Conservation (phyloP, 306 rosid species). For the Cucumis hystrix region DNA sequence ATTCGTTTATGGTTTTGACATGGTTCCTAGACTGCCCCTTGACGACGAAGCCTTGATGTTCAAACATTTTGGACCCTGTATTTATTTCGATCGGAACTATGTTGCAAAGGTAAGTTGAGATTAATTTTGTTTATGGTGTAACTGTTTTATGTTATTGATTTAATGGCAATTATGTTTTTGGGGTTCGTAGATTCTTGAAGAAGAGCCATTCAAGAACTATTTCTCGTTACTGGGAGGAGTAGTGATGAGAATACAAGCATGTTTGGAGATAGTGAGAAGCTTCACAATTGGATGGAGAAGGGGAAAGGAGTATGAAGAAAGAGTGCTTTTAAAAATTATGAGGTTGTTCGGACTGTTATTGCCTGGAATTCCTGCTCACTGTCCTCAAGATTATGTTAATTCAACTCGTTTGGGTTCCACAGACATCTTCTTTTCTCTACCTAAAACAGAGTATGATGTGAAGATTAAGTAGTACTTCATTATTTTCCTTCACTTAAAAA, state of each 20-base stretch:
- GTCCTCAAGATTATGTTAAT: slow-evolving; percentile 47
- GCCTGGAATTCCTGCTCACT: slow-evolving; percentile 59
- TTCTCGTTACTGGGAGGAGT: slow-evolving; percentile 37
- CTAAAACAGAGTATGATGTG: background rate
- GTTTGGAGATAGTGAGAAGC: slow-evolving; percentile 20
- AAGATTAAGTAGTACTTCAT: background rate
- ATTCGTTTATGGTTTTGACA: slow-evolving; percentile 38
- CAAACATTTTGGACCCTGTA: slow-evolving; percentile 47
- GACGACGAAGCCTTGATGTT: slow-evolving; percentile 46
- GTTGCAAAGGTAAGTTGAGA: slow-evolving; percentile 30
- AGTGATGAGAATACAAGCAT: slow-evolving; percentile 34
- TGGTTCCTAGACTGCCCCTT: slow-evolving; percentile 54
- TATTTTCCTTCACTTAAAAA: background rate
- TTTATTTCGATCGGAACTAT: slow-evolving; percentile 43
- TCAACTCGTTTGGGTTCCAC: slow-evolving; percentile 31
- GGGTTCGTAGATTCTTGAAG: slow-evolving; percentile 26
- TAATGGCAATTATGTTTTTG: background rate
- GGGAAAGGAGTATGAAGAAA: slow-evolving; percentile 44
- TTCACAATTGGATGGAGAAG: slow-evolving; percentile 20
- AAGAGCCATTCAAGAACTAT: slow-evolving; percentile 78
- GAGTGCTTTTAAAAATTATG: slow-evolving; percentile 27
- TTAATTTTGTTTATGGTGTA: too few species aligned
- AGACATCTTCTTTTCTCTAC: background rate
- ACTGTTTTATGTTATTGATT: background rate
- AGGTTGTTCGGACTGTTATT: slow-evolving; percentile 48